These are phyloP conservation scores for Nicotiana undulata DNA, from an alignment of 257 asterid genomes.

Conservation along the genomic window DNA sequence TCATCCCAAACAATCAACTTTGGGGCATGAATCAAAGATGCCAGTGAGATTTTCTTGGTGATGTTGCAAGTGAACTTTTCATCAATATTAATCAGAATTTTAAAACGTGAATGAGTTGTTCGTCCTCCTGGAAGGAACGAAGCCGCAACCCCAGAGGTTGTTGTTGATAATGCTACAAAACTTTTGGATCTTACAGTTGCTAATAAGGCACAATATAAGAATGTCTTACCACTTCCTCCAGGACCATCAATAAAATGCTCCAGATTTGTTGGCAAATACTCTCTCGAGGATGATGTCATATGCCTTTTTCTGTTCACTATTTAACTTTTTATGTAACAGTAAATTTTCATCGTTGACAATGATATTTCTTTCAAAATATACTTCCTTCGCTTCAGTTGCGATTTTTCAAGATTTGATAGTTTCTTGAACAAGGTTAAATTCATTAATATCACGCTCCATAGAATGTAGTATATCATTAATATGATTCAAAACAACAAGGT, in stretches of 20 bases:
- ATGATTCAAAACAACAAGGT: too few species aligned
- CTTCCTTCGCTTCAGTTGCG: neutral
- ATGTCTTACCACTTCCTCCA: neutral
- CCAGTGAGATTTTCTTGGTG: neutral
- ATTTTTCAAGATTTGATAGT: too few species aligned
- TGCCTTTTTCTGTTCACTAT: neutral
- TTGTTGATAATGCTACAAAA: neutral
- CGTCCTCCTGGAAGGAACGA: neutral
- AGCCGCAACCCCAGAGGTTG: neutral
- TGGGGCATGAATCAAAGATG: neutral
- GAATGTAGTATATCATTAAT: neutral
- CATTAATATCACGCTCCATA: neutral
- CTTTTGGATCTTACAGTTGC: neutral
- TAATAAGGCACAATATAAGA: neutral
- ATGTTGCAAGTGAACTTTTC: neutral
- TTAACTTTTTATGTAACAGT: too few species aligned
- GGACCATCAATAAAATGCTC: neutral
- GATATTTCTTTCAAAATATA: neutral
- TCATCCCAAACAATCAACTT: too few species aligned
- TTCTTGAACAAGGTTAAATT: neutral
- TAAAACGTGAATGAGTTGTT: neutral
- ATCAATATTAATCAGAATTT: neutral
- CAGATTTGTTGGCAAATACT: neutral
- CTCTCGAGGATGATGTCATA: neutral
- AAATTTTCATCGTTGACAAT: neutral